These are phyloP conservation scores for Microcyclospora pomicola DNA, from an alignment of 2,329 filamentous ascomycete genomes.

Conservation along the genomic window DNA sequence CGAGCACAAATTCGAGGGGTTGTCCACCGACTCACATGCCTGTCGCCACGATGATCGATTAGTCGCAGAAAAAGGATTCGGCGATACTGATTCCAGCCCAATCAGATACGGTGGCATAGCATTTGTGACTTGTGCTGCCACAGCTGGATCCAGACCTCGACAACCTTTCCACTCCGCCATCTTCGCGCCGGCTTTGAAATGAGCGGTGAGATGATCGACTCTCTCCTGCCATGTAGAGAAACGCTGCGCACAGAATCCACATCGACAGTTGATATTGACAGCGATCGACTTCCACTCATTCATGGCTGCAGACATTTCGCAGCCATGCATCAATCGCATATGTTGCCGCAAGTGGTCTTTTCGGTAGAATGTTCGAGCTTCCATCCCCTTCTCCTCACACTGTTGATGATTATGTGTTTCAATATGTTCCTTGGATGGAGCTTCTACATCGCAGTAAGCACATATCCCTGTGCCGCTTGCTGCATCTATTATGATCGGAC, in stretches of 20 bases:
- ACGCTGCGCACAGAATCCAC: conserved; percentile 38
- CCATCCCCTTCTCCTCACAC: conserved; percentile 52
- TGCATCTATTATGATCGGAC: conserved; percentile 42
- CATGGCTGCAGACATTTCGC: conserved; percentile 49
- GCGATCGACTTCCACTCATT: conserved; percentile 49
- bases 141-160: conserved; percentile 36
- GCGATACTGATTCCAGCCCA: conserved; percentile 32
- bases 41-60: conserved; percentile 13
- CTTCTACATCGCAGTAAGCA: conserved; percentile 42
- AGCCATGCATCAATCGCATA: conserved; percentile 45
- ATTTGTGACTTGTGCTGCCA: conserved; percentile 35
- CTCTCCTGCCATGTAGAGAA: conserved; percentile 40
- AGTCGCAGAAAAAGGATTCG: conserved; percentile 35
- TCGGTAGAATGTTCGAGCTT: conserved; percentile 50
- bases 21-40: not conserved
- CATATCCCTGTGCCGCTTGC: conserved; percentile 43
- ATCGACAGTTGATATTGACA: conserved; percentile 39
- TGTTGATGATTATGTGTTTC: conserved; percentile 46
- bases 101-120: conserved; percentile 41
- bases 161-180: conserved; percentile 45
- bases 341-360: conserved; percentile 52
- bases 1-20: no score
- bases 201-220: conserved; percentile 39
- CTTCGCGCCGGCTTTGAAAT: conserved; percentile 39
- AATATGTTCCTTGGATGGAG: conserved; percentile 43